phyloP scores from a whole-genome alignment of 2,329 filamentous ascomycete genomes.

The Curvularia hawaiiensis region DNA sequence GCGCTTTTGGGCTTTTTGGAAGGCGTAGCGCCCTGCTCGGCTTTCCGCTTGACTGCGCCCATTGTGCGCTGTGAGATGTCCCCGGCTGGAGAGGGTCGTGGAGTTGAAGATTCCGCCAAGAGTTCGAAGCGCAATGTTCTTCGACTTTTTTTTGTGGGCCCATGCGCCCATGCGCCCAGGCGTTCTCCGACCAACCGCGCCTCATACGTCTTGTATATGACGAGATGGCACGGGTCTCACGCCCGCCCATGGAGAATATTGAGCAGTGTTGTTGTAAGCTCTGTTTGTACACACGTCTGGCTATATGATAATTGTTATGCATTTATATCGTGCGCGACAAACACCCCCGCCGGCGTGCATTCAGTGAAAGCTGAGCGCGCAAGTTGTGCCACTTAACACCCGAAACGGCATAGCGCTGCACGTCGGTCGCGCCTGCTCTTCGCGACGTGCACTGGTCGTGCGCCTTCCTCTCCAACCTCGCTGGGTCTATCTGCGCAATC shows the following conservation, averaged over 20 bases:
- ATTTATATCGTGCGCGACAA: too few relatives aligned
- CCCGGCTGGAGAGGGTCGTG: constrained; percentile 6
- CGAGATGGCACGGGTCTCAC: not conserved
- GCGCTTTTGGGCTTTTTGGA: constrained; percentile 40
- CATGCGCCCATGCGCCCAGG: constrained; percentile 7
- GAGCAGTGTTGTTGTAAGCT: too few relatives aligned
- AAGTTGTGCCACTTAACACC: constrained; percentile 8
- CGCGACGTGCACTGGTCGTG: constrained; percentile 17
- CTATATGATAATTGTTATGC: too few relatives aligned
- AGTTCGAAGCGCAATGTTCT: constrained; percentile 19
- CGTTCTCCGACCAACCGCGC: constrained; percentile 17
- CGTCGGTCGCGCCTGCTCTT: constrained; percentile 20
- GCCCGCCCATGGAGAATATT: not conserved
- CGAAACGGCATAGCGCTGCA: constrained; percentile 10
- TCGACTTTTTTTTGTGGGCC: constrained; percentile 18
- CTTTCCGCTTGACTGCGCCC: constrained; percentile 55
- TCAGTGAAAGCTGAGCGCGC: not conserved
- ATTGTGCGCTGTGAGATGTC: constrained; percentile 35
- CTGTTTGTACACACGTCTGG: not conserved
- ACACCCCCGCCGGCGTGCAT: too few relatives aligned
- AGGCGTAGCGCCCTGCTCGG: constrained; percentile 41
- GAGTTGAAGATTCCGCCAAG: constrained; percentile 26
- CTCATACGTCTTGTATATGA: constrained; percentile 9
- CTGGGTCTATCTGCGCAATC: constrained; percentile 14
- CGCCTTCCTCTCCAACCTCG: constrained; percentile 18